These are phyloP conservation scores for Selaginella tamariscina DNA, from an alignment of 75 land plant genomes.

Conservation along the genomic window DNA sequence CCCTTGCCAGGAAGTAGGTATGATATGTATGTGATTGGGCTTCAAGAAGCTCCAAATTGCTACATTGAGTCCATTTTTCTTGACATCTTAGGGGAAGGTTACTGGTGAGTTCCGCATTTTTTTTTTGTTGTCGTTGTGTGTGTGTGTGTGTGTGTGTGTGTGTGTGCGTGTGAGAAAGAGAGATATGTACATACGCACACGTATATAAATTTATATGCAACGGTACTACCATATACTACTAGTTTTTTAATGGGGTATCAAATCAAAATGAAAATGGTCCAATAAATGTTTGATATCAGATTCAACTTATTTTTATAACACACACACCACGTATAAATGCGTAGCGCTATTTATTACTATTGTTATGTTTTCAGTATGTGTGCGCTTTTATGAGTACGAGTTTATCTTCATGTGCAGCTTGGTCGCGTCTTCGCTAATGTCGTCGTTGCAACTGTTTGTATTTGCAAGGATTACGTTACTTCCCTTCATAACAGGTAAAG, in stretches of 20 bases:
- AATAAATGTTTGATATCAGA: too few relatives aligned
- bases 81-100: slow-evolving; percentile 31
- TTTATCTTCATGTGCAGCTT: slow-evolving; percentile 37
- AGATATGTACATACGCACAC: too few relatives aligned
- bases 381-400: too few relatives aligned
- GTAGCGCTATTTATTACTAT: neutral
- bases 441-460: slow-evolving; percentile 61
- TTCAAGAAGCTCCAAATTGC: slow-evolving; percentile 58
- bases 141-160: too few relatives aligned
- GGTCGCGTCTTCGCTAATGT: slow-evolving; percentile 48
- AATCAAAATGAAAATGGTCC: too few relatives aligned
- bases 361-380: neutral
- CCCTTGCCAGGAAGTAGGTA: slow-evolving; percentile 14
- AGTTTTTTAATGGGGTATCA: too few relatives aligned
- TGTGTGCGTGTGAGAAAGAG: too few relatives aligned
- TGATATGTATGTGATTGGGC: slow-evolving; percentile 60
- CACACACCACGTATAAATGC: too few relatives aligned
- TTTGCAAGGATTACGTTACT: slow-evolving; percentile 35
- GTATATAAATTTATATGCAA: too few relatives aligned
- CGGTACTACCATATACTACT: too few relatives aligned
- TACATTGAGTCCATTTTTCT: slow-evolving; percentile 27
- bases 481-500: slow-evolving; percentile 34
- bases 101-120: slow-evolving; percentile 27
- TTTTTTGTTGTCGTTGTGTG: neutral
- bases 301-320: too few relatives aligned